Evolutionary conservation across 164 flowering plant genomes (phyloP).

Genomic region (Vitis rotundifolia): DNA sequence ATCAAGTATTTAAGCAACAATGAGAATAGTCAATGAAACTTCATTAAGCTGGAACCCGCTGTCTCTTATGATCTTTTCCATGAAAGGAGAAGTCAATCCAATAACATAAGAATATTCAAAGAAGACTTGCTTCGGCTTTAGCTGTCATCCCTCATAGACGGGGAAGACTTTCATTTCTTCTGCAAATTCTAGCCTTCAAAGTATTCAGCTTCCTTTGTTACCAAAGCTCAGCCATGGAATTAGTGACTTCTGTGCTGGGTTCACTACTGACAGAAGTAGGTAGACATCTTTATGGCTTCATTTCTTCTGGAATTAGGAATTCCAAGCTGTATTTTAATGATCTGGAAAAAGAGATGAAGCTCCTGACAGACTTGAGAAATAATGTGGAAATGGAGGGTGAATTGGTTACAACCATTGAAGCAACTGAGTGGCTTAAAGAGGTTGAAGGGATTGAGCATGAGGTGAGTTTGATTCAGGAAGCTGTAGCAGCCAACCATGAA

Average conservation of each 20-base stretch:
- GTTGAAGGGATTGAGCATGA: not conserved
- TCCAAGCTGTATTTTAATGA: not conserved
- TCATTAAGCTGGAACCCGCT: too few species aligned
- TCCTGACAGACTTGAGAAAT: not conserved
- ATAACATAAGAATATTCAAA: too few species aligned
- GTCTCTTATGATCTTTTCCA: too few species aligned
- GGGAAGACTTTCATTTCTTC: not conserved
- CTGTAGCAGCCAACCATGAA: not conserved
- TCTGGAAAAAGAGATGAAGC: not conserved
- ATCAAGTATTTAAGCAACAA: too few species aligned
- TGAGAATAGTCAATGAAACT: too few species aligned
- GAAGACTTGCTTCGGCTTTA: too few species aligned
- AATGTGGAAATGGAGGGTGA: not conserved
- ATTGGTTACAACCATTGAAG: not conserved
- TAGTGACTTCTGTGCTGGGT: not conserved
- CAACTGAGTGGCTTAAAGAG: not conserved
- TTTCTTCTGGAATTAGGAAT: not conserved
- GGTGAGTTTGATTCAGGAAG: not conserved
- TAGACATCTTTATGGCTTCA: not conserved
- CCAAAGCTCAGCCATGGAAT: slow-evolving; percentile 1
- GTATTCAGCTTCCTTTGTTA: not conserved
- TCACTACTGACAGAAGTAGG: not conserved
- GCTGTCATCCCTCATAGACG: too few species aligned
- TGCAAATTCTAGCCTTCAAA: not conserved
- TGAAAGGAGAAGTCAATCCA: too few species aligned